phyloP scores from a whole-genome alignment of 441 rosid species.

The Isatis lusitanica region DNA sequence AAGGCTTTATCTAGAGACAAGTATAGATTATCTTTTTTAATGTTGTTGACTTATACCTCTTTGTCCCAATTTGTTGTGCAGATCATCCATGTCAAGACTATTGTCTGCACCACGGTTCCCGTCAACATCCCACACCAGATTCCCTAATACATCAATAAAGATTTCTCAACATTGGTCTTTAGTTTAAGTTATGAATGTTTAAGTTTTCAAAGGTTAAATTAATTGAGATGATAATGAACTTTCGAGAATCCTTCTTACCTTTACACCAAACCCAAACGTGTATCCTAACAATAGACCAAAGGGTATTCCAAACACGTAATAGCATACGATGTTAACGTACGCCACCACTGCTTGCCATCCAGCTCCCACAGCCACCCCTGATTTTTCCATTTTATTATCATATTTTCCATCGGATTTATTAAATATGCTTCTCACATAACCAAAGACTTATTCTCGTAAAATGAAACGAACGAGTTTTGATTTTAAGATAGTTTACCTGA shows the following conservation, averaged over 20 bases:
- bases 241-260: conserved; percentile 32
- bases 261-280: conserved; percentile 44
- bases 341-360: conserved; percentile 74
- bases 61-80: conserved; percentile 52
- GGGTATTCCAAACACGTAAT: conserved; percentile 59
- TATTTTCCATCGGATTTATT: background rate
- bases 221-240: background rate
- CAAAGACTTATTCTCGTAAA: background rate
- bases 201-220: background rate
- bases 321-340: conserved; percentile 55
- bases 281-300: conserved; percentile 54
- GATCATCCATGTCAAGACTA: conserved; percentile 46
- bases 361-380: conserved; percentile 66
- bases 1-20: background rate
- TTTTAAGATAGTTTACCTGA: conserved; percentile 50
- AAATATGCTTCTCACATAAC: background rate
- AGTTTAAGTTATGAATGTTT: background rate
- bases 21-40: background rate
- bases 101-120: conserved; percentile 51
- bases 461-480: background rate
- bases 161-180: background rate
- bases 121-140: conserved; percentile 57
- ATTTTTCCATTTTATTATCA: background rate
- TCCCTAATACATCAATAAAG: conserved; percentile 40
- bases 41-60: conserved; percentile 34